A percentile compares a stretch with the other conserved stretches of the same genome.
These are phyloP conservation scores for Pholiota microspora DNA, from an alignment of 768 basidiomycete species.

Conservation along the genomic window DNA sequence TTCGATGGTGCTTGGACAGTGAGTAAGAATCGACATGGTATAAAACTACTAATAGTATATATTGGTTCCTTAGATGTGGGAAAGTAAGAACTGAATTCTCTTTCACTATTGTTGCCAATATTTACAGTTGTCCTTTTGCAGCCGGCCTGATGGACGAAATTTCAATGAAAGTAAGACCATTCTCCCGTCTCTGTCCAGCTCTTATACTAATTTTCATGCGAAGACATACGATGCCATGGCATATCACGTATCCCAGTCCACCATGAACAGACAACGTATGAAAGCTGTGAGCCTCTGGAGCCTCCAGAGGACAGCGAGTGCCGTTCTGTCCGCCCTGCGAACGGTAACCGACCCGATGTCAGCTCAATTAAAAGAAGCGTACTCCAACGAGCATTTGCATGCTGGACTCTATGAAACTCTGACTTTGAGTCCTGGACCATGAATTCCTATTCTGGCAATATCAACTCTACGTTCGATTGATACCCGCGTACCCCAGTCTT, in stretches of 20 bases:
- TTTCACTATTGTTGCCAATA: conserved; percentile 2
- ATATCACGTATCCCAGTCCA: conserved; percentile 88
- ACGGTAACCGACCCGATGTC: conserved; percentile 73
- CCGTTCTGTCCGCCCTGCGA: conserved; percentile 76
- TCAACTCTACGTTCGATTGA: no score
- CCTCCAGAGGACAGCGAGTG: conserved; percentile 88
- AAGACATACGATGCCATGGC: conserved; percentile 91
- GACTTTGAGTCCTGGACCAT: conserved; percentile 16
- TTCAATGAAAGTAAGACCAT: conserved; percentile 64
- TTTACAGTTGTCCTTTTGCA: conserved; percentile 28
- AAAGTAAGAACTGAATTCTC: conserved; percentile 1
- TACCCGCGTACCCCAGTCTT: background rate
- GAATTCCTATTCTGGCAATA: background rate
- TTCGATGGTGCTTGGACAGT: conserved; percentile 98
- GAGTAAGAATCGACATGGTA: conserved; percentile 36
- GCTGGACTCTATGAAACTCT: conserved; percentile 19
- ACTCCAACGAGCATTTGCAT: conserved; percentile 31
- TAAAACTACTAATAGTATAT: no score
- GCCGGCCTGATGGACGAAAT: conserved; percentile 93
- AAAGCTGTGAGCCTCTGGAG: conserved; percentile 94
- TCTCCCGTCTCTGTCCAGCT: conserved; percentile 1
- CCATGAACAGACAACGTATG: conserved; percentile 81
- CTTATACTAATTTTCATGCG: background rate
- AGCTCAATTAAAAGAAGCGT: conserved; percentile 42
- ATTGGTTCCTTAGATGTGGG: background rate